Evolutionary conservation across 768 basidiomycete genomes (phyloP).

Genomic region (Russula sp.): DNA sequence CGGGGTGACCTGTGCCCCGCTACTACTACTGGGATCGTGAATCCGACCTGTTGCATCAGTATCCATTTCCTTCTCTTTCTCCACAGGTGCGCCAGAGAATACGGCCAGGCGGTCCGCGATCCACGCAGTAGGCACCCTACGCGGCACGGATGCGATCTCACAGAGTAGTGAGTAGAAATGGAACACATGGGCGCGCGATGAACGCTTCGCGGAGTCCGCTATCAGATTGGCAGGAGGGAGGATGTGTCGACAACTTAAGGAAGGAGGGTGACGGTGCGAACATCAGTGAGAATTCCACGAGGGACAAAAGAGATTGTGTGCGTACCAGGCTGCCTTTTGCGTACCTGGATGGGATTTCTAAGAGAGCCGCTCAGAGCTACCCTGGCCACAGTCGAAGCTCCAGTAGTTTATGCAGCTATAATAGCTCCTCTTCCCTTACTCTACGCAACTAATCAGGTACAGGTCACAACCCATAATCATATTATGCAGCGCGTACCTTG

Average conservation of each 20-base stretch:
- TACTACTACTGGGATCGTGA: background rate
- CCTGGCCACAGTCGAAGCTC: slow-evolving; percentile 71
- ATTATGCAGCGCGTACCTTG: no score
- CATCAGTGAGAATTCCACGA: background rate
- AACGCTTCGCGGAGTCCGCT: slow-evolving; percentile 69
- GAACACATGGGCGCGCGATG: slow-evolving; percentile 80
- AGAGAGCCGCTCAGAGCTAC: slow-evolving; percentile 72
- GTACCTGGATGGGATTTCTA: slow-evolving; percentile 60
- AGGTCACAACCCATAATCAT: no score
- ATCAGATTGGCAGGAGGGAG: slow-evolving; percentile 55
- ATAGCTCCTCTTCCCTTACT: slow-evolving; percentile 81
- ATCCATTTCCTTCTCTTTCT: background rate
- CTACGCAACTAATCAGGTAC: slow-evolving; percentile 40
- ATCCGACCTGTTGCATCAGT: background rate
- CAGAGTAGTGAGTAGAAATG: slow-evolving; percentile 79
- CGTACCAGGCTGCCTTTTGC: slow-evolving; percentile 58
- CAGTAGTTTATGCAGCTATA: slow-evolving; percentile 79
- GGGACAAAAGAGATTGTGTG: slow-evolving; percentile 9
- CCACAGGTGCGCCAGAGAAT: slow-evolving; percentile 5
- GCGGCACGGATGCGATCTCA: slow-evolving; percentile 71
- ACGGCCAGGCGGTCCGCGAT: slow-evolving; percentile 36
- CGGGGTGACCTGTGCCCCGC: slow-evolving; percentile 2
- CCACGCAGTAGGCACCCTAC: slow-evolving; percentile 68
- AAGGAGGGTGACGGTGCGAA: background rate
- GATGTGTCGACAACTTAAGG: slow-evolving; percentile 42